Conservation (phyloP, 176 grass and related monocot species). For the Cenchrus purpureus region DNA sequence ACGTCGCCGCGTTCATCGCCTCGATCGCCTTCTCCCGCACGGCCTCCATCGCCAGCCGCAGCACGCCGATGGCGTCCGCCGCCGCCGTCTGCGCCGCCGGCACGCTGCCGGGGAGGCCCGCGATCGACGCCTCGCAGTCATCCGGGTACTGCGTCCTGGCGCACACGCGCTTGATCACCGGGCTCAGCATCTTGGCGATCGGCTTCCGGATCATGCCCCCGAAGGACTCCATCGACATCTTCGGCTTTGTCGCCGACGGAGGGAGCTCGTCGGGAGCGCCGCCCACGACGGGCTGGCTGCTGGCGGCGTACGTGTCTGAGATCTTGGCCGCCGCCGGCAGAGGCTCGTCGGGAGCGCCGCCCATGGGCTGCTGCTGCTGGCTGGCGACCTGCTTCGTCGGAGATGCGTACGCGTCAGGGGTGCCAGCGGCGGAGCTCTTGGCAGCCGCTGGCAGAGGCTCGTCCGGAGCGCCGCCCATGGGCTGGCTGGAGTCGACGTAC, state of each 20-base stretch:
- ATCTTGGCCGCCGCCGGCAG: background rate
- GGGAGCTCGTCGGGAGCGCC: background rate
- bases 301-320: background rate
- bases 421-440: background rate
- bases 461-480: too few relatives aligned
- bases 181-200: background rate
- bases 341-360: conserved; percentile 7
- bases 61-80: conserved; percentile 33
- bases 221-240: background rate
- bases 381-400: background rate
- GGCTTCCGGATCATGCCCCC: background rate
- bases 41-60: conserved; percentile 52
- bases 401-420: background rate
- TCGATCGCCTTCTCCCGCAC: conserved; percentile 26
- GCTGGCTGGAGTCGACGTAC: too few relatives aligned
- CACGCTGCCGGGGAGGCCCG: background rate
- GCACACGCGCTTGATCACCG: conserved; percentile 43
- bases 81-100: background rate
- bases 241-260: background rate
- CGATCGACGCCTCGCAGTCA: conserved; percentile 49
- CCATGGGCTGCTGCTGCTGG: background rate
- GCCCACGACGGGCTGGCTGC: background rate
- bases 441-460: too few relatives aligned
- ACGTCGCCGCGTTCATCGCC: conserved; percentile 28
- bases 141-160: conserved; percentile 27